A percentile compares a stretch with the other conserved stretches of the same genome.
phyloP scores from a whole-genome alignment of 805 yeast species.

The Candida suzukii region DNA sequence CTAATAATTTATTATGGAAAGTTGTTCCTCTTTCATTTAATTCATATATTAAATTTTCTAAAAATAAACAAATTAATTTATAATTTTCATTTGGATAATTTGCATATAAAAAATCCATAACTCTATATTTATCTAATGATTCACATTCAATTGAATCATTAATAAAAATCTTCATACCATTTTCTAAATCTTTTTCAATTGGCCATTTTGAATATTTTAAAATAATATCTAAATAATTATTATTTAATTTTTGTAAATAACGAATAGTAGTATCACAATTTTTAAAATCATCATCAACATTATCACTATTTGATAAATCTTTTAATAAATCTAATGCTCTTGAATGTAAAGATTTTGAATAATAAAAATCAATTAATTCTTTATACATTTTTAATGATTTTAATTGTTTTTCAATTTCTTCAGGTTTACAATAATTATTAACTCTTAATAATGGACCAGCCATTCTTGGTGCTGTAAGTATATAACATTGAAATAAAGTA shows the following conservation, averaged over 20 bases:
- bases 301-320: slow-evolving; percentile 19
- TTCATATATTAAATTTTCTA: slow-evolving; percentile 42
- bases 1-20: slow-evolving; percentile 38
- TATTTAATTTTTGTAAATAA: slow-evolving; percentile 50
- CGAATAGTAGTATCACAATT: slow-evolving; percentile 41
- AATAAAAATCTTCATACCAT: slow-evolving; percentile 51
- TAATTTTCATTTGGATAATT: slow-evolving; percentile 14
- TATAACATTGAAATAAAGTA: slow-evolving; percentile 67
- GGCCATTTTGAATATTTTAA: slow-evolving; percentile 52
- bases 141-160: slow-evolving; percentile 57
- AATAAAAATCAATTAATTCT: slow-evolving; percentile 75
- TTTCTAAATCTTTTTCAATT: slow-evolving; percentile 27
- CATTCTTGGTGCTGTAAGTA: slow-evolving; percentile 58
- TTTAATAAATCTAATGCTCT: slow-evolving; percentile 60
- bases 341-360: slow-evolving; percentile 50
- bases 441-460: slow-evolving; percentile 79
- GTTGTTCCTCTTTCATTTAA: slow-evolving; percentile 28
- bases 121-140: slow-evolving; percentile 43
- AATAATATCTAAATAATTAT: slow-evolving; percentile 43
- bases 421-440: slow-evolving; percentile 64
- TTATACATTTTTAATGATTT: slow-evolving; percentile 40
- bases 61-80: slow-evolving; percentile 35
- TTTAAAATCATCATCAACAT: slow-evolving; percentile 19
- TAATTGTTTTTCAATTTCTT: slow-evolving; percentile 50
- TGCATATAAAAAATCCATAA: slow-evolving; percentile 47